Conservation (phyloP, 2,329 filamentous ascomycete genomes). For the Colletotrichum abscissum region DNA sequence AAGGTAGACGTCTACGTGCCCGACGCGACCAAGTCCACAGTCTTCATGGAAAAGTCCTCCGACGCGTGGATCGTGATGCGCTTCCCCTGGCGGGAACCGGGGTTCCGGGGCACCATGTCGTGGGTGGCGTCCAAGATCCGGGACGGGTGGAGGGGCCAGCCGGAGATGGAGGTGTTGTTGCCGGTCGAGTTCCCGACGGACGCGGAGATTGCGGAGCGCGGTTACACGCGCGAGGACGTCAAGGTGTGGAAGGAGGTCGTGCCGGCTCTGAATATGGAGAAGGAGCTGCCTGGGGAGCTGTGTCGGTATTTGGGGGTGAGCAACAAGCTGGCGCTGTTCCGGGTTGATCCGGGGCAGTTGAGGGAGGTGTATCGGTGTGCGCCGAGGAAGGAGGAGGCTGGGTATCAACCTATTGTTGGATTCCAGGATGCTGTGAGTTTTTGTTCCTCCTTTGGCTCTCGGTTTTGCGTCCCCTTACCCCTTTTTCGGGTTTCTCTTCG, state of each 20-base stretch:
- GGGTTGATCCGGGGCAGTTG: conserved; percentile 68
- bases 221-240: conserved; percentile 71
- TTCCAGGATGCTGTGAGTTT: conserved; percentile 76
- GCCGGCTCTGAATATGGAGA: conserved; percentile 65
- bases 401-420: conserved; percentile 73
- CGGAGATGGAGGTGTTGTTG: conserved; percentile 73
- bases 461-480: background rate
- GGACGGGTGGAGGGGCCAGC: conserved; percentile 58
- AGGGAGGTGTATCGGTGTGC: conserved; percentile 71
- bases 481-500: background rate
- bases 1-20: conserved; percentile 76
- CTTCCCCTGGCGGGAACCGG: conserved; percentile 70
- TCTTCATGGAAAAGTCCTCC: conserved; percentile 58
- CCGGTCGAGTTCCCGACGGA: conserved; percentile 71
- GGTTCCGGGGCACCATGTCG: conserved; percentile 59
- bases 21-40: conserved; percentile 64
- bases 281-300: conserved; percentile 71
- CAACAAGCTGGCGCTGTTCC: conserved; percentile 75
- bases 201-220: conserved; percentile 66
- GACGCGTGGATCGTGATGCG: conserved; percentile 72
- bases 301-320: conserved; percentile 74
- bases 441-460: background rate
- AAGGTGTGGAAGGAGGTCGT: conserved; percentile 72
- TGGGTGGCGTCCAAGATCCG: conserved; percentile 62
- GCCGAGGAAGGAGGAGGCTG: conserved; percentile 66